These are phyloP conservation scores for Wickerhamiella hasegawae DNA, from an alignment of 805 yeast species.

Conservation along the genomic window DNA sequence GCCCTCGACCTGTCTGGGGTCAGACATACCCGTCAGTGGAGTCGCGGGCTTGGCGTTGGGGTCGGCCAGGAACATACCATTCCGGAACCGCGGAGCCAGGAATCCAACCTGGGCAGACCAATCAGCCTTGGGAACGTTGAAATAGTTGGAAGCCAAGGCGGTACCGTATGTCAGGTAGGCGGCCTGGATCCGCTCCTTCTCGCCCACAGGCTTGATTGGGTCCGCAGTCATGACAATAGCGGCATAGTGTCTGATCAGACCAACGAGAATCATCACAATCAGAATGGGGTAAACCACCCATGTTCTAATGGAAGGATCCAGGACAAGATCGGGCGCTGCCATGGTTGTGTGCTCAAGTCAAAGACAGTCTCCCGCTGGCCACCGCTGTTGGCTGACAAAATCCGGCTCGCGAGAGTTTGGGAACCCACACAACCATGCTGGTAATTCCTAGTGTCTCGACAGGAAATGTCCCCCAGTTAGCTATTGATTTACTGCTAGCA, in stretches of 20 bases:
- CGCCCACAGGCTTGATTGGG: conserved; percentile 35
- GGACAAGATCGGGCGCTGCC: conserved; percentile 29
- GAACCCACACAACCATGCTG: too few species aligned
- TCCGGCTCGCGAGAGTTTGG: too few species aligned
- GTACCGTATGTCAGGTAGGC: conserved; percentile 38
- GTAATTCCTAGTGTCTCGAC: conserved; percentile 68
- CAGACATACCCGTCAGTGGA: conserved; percentile 33
- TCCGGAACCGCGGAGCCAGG: conserved; percentile 31
- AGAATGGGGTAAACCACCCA: conserved; percentile 92
- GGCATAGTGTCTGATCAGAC: conserved; percentile 55
- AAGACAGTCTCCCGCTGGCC: too few species aligned
- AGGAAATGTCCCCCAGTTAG: conserved; percentile 81
- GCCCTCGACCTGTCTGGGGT: conserved; percentile 55
- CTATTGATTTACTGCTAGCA: conserved; percentile 57
- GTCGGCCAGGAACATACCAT: conserved; percentile 42
- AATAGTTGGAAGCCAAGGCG: conserved; percentile 38
- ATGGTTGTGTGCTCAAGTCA: too few species aligned
- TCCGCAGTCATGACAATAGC: conserved; percentile 43
- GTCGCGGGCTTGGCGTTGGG: conserved; percentile 28
- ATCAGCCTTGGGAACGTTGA: conserved; percentile 35
- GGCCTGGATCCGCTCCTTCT: conserved; percentile 24
- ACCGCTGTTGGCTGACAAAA: too few species aligned
- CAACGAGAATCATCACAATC: conserved; percentile 76
- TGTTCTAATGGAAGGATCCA: conserved; percentile 69
- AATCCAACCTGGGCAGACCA: conserved; percentile 38